A percentile compares a stretch with the other conserved stretches of the same genome.
Evolutionary conservation across 768 basidiomycete genomes (phyloP).

Genomic region (Hygrophoropsis aurantiaca): DNA sequence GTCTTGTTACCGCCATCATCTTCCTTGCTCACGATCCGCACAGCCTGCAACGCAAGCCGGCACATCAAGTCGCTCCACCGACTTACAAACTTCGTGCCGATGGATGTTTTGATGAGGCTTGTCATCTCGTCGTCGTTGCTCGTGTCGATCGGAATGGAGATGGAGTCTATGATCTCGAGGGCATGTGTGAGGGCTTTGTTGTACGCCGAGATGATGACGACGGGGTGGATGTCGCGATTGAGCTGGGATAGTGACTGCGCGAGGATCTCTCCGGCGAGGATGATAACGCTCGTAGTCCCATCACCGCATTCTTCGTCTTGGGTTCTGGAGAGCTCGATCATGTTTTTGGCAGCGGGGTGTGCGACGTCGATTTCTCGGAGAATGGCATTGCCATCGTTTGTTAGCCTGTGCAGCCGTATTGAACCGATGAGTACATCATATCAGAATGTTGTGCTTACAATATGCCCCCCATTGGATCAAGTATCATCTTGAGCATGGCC

Average conservation of each 20-base stretch:
- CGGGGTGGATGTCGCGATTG: slow-evolving; percentile 96
- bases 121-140: slow-evolving; percentile 90
- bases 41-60: slow-evolving; percentile 87
- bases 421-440: too few relatives aligned
- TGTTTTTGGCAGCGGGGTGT: slow-evolving; percentile 98
- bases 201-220: slow-evolving; percentile 98
- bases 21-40: slow-evolving; percentile 60
- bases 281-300: slow-evolving; percentile 97
- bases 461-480: slow-evolving; percentile 99
- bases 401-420: slow-evolving; percentile 55
- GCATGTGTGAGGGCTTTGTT: slow-evolving; percentile 94
- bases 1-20: slow-evolving; percentile 70
- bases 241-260: slow-evolving; percentile 92
- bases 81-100: slow-evolving; percentile 96
- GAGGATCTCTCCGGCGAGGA: slow-evolving; percentile 96
- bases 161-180: slow-evolving; percentile 81
- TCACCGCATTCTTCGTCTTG: slow-evolving; percentile 99
- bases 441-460: too few relatives aligned
- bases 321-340: slow-evolving; percentile 97
- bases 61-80: slow-evolving; percentile 99
- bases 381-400: slow-evolving; percentile 99
- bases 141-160: slow-evolving; percentile 89
- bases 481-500: slow-evolving; percentile 99
- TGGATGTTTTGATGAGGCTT: slow-evolving; percentile 94
- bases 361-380: slow-evolving; percentile 98